These are phyloP conservation scores for Trichophyton schoenleinii DNA, from an alignment of 2,329 filamentous ascomycete genomes.

Conservation along the genomic window DNA sequence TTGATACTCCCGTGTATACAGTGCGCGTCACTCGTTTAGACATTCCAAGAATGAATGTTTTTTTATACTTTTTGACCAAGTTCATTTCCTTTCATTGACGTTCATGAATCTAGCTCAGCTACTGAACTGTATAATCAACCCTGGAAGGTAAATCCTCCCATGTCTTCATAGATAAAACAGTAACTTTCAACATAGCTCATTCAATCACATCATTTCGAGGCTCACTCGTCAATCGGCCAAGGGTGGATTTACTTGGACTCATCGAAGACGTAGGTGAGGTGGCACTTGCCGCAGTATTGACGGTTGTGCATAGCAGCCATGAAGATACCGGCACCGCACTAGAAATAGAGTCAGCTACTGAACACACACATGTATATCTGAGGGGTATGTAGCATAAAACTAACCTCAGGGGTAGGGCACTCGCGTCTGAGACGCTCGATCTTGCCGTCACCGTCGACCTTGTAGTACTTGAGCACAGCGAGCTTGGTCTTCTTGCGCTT, in stretches of 20 bases:
- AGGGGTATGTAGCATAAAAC: conserved; percentile 24
- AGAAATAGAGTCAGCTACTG: conserved; percentile 1
- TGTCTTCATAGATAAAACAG: background rate
- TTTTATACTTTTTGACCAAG: background rate
- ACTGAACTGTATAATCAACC: background rate
- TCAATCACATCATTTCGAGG: background rate
- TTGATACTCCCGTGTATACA: background rate
- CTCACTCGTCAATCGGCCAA: background rate
- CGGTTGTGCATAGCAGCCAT: conserved; percentile 99
- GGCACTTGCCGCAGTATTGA: conserved; percentile 79
- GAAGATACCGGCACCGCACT: conserved; percentile 99
- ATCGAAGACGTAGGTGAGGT: conserved; percentile 60
- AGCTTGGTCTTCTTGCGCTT: conserved; percentile 99
- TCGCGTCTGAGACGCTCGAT: conserved; percentile 98
- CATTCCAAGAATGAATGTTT: background rate
- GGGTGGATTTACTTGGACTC: conserved; percentile 42
- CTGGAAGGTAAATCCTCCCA: background rate
- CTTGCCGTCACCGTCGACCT: conserved; percentile 99
- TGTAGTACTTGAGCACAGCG: conserved; percentile 99
- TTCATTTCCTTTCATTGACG: conserved; percentile 2
- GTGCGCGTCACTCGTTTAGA: background rate
- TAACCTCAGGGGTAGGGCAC: conserved; percentile 81
- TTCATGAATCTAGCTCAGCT: background rate
- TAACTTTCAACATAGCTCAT: background rate
- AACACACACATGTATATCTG: no score